These are phyloP conservation scores for Vitrella brassicaformis DNA, from an alignment of 73 alveolate genomes.

Conservation along the genomic window DNA sequence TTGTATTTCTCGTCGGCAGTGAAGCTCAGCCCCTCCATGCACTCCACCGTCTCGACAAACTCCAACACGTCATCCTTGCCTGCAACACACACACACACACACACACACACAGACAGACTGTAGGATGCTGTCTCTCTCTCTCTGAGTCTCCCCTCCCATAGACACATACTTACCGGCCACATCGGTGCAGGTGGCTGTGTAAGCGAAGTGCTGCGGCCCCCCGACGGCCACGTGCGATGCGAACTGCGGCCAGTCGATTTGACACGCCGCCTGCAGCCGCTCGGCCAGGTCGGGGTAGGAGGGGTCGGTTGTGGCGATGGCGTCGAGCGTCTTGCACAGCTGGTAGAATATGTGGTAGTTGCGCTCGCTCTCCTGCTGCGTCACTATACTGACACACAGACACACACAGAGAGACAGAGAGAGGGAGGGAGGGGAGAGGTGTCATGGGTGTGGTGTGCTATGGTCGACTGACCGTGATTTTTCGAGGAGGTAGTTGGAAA, in stretches of 20 bases:
- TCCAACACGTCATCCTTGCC: background rate
- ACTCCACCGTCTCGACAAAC: slow-evolving; percentile 49
- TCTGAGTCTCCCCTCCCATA: too few species aligned
- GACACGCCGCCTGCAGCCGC: slow-evolving; percentile 48
- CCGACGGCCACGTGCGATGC: too few species aligned
- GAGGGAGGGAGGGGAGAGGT: too few species aligned
- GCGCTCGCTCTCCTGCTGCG: background rate
- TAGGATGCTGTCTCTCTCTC: background rate
- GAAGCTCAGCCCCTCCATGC: slow-evolving; percentile 75
- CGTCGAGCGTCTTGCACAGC: slow-evolving; percentile 14
- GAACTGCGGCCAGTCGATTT: slow-evolving; percentile 54
- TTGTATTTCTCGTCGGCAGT: slow-evolving; percentile 61
- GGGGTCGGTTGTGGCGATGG: background rate
- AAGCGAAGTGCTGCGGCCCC: too few species aligned
- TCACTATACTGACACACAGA: background rate
- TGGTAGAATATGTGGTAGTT: slow-evolving; percentile 1
- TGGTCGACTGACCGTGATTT: slow-evolving; percentile 72
- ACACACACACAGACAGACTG: background rate
- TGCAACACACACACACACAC: too few species aligned
- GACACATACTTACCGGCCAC: too few species aligned
- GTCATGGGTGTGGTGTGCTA: too few species aligned
- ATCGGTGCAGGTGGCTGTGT: too few species aligned
- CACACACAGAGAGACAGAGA: background rate
- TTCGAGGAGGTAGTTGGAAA: slow-evolving; percentile 76
- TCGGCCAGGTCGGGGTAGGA: slow-evolving; percentile 24